Percentiles rank a stretch among this genome's conserved stretches.
Conservation (phyloP, 805 yeast species). For the Cyberlindnera xishuangbannaensis region DNA sequence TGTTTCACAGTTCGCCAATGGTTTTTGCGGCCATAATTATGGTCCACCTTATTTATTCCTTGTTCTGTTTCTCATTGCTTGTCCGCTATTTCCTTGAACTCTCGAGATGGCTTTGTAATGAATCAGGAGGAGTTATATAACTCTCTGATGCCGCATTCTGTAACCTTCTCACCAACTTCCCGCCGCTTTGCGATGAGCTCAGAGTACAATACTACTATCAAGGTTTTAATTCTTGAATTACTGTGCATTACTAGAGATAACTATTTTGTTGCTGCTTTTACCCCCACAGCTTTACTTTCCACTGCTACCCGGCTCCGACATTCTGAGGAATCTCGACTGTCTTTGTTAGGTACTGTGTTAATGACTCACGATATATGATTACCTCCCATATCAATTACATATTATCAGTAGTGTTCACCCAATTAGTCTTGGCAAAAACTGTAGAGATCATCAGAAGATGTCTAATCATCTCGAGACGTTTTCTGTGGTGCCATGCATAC, state of each 20-base stretch:
- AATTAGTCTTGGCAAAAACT: too few species aligned
- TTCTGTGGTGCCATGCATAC: too few species aligned
- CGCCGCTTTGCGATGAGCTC: too few species aligned
- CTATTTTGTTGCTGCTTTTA: slow-evolving; percentile 2
- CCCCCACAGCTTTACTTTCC: neutral
- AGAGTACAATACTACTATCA: neutral
- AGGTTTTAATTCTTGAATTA: slow-evolving; percentile 4
- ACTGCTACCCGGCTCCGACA: neutral
- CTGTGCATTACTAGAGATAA: slow-evolving; percentile 9
- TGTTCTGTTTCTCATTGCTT: neutral
- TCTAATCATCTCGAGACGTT: too few species aligned
- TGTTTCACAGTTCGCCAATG: slow-evolving; percentile 1
- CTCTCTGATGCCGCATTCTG: neutral
- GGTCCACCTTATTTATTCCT: slow-evolving; percentile 1
- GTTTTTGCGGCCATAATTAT: neutral
- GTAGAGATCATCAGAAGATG: too few species aligned
- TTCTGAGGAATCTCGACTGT: neutral
- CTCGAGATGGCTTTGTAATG: too few species aligned
- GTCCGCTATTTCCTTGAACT: too few species aligned
- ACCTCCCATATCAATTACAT: neutral
- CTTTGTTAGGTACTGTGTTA: slow-evolving; percentile 9
- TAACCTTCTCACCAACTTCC: neutral
- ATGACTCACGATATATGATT: slow-evolving; percentile 15
- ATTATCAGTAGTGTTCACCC: too few species aligned
- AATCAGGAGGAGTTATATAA: too few species aligned